Conservation (phyloP, 371 early-diverging fungal species). For the Mucor saturninus region DNA sequence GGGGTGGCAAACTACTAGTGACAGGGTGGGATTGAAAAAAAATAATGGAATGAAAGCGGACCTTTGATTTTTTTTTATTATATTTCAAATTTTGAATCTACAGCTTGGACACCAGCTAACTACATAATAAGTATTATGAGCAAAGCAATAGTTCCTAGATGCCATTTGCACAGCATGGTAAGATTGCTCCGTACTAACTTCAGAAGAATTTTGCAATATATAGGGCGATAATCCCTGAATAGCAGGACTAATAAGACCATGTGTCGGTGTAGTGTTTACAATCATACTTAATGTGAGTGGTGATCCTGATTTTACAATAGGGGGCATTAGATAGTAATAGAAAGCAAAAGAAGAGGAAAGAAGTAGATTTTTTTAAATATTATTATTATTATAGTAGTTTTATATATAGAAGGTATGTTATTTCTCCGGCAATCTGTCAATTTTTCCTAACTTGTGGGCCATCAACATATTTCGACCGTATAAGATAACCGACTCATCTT, state of each 20-base stretch:
- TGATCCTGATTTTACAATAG: slow-evolving; percentile 9
- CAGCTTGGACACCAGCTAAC: slow-evolving; percentile 26
- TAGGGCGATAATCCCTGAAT: slow-evolving; percentile 14
- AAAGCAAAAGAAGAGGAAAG: slow-evolving; percentile 1
- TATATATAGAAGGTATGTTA: slow-evolving; percentile 5
- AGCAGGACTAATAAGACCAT: background rate
- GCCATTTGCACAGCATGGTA: slow-evolving; percentile 26
- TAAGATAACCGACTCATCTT: slow-evolving; percentile 16
- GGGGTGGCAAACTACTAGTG: background rate
- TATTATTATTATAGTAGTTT: background rate
- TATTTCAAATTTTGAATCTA: slow-evolving; percentile 20
- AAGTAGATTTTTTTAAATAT: background rate
- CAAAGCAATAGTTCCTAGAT: slow-evolving; percentile 24
- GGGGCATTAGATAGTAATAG: slow-evolving; percentile 10
- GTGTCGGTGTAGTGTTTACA: background rate
- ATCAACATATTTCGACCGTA: slow-evolving; percentile 24
- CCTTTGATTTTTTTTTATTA: slow-evolving; percentile 25
- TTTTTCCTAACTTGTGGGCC: slow-evolving; percentile 22
- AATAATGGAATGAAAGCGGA: background rate
- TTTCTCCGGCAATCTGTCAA: slow-evolving; percentile 15
- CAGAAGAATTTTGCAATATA: slow-evolving; percentile 6
- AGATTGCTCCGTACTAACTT: slow-evolving; percentile 16
- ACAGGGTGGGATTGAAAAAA: background rate
- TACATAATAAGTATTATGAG: slow-evolving; percentile 22
- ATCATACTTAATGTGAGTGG: slow-evolving; percentile 9